Evolutionary conservation across 352 stramenopile genomes (phyloP).

Genomic region (Pythium aristosporum): DNA sequence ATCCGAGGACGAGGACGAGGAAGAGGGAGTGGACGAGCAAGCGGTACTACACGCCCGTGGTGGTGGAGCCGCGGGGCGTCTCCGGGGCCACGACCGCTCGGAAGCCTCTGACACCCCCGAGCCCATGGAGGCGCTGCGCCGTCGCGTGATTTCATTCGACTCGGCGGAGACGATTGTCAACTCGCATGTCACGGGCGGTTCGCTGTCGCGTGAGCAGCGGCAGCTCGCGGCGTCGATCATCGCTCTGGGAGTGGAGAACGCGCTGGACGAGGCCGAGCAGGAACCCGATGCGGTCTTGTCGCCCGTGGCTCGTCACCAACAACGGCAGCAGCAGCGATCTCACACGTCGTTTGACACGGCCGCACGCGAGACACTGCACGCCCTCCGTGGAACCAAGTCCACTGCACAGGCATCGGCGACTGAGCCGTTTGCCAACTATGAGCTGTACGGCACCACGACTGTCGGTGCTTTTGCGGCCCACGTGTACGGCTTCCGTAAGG

Average conservation of each 20-base stretch:
- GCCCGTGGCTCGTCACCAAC: not conserved
- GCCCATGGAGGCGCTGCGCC: conserved; percentile 56
- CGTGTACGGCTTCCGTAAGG: conserved; percentile 80
- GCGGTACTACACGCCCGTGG: conserved; percentile 10
- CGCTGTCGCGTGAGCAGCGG: conserved; percentile 53
- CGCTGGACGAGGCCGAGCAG: conserved; percentile 30
- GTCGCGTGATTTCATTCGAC: conserved; percentile 75
- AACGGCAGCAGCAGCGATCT: not conserved
- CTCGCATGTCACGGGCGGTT: conserved; percentile 40
- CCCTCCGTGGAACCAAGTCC: not conserved
- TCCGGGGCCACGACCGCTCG: conserved; percentile 1
- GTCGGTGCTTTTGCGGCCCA: conserved; percentile 84
- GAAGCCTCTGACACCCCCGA: conserved; percentile 22
- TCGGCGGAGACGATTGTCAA: conserved; percentile 75
- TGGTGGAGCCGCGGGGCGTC: not conserved
- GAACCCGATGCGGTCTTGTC: conserved; percentile 23
- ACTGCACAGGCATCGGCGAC: not conserved
- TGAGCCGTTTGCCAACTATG: conserved; percentile 50
- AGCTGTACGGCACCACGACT: conserved; percentile 79
- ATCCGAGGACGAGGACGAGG: conserved; percentile 16
- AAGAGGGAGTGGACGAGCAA: conserved; percentile 11
- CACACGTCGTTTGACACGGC: not conserved
- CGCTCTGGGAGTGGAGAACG: conserved; percentile 51
- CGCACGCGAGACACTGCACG: not conserved
- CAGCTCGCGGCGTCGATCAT: conserved; percentile 76